A percentile compares a stretch with the other conserved stretches of the same genome.
Conservation (phyloP, 768 basidiomycete species). For the Cystofilobasidium ferigula region DNA sequence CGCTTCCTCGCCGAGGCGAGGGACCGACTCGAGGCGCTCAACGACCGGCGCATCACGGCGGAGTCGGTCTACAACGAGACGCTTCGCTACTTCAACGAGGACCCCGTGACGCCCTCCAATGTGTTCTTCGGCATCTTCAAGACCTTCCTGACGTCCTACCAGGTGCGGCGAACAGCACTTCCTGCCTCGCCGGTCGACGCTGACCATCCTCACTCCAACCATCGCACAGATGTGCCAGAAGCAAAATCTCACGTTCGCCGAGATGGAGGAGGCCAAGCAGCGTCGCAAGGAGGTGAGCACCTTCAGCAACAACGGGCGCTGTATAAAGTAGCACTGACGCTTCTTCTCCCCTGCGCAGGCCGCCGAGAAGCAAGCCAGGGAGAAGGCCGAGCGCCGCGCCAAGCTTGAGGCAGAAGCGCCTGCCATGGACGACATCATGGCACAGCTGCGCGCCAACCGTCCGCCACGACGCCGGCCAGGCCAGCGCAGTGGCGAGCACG, state of each 20-base stretch:
- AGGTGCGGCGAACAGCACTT: background rate
- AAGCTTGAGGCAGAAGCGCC: constrained; percentile 20
- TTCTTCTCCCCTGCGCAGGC: constrained; percentile 2
- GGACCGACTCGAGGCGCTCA: constrained; percentile 64
- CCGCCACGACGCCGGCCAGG: constrained; percentile 7
- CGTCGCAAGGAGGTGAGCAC: constrained; percentile 17
- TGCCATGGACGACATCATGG: constrained; percentile 27
- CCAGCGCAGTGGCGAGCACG: background rate
- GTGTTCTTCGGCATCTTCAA: constrained; percentile 98
- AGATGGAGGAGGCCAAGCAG: constrained; percentile 16
- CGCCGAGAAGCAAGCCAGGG: constrained; percentile 2
- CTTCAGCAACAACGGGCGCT: background rate
- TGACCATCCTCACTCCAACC: constrained; percentile 1
- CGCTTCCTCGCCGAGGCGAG: constrained; percentile 67
- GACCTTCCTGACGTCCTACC: constrained; percentile 85
- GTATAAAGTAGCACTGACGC: background rate
- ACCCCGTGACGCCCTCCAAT: constrained; percentile 61
- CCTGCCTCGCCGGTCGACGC: background rate
- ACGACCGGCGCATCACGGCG: constrained; percentile 76
- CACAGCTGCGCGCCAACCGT: constrained; percentile 15
- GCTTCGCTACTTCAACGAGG: constrained; percentile 84
- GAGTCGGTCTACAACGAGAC: constrained; percentile 74
- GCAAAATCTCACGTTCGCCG: constrained; percentile 26
- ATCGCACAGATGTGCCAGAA: too few relatives aligned
- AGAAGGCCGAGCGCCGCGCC: constrained; percentile 9